Evolutionary conservation across 2,329 filamentous ascomycete species (phyloP).

Genomic region (Penicillium rolfsii): DNA sequence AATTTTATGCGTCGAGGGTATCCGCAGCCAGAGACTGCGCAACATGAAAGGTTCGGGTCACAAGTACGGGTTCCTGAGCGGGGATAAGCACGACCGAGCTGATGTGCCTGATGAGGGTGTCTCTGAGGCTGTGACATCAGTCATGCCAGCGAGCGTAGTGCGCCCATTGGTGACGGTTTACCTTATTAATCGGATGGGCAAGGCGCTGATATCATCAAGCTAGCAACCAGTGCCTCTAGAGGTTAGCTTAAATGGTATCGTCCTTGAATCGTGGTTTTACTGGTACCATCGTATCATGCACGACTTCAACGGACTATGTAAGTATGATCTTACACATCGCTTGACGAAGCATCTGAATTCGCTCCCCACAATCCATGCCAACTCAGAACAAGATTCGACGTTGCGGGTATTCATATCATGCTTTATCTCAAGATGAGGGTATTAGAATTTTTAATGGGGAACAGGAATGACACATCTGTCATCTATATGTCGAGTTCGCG

Average conservation of each 20-base stretch:
- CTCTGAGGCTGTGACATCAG: constrained; percentile 6
- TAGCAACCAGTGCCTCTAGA: neutral
- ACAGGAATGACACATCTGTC: constrained; percentile 15
- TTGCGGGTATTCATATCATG: constrained; percentile 10
- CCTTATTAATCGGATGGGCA: neutral
- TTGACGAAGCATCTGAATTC: constrained; percentile 13
- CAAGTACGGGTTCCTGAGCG: constrained; percentile 10
- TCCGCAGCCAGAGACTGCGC: constrained; percentile 7
- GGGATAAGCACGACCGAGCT: constrained; percentile 10
- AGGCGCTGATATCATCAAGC: neutral
- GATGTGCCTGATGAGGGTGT: constrained; percentile 9
- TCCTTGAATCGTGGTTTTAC: constrained; percentile 12
- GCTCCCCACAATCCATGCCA: constrained; percentile 8
- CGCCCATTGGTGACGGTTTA: constrained; percentile 7
- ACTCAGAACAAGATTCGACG: constrained; percentile 14
- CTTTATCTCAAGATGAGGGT: constrained; percentile 4
- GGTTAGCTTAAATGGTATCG: constrained; percentile 6
- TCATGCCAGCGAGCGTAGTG: constrained; percentile 7
- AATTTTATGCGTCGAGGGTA: constrained; percentile 8
- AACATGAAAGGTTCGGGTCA: constrained; percentile 8
- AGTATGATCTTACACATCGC: constrained; percentile 12
- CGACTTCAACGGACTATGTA: constrained; percentile 6
- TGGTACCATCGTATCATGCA: constrained; percentile 13
- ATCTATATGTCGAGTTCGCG: constrained; percentile 11
- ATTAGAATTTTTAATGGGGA: constrained; percentile 8